These are phyloP conservation scores for Panellus pusillus DNA, from an alignment of 768 basidiomycete species.

Conservation along the genomic window DNA sequence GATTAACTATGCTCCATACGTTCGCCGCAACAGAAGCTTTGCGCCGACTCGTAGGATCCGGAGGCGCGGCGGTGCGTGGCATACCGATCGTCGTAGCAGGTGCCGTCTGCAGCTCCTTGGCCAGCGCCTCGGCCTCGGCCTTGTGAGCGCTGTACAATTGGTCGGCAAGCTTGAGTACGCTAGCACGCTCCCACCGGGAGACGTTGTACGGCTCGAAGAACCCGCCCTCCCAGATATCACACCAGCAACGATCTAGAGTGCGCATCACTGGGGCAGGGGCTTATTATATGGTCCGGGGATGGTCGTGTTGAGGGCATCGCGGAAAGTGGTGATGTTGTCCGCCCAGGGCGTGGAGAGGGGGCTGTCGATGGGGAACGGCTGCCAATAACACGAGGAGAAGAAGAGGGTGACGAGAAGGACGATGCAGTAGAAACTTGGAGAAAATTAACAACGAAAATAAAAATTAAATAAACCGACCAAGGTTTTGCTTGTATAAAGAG, in stretches of 20 bases:
- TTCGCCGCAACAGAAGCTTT: constrained; percentile 1
- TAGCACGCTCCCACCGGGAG: constrained; percentile 70
- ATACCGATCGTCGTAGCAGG: constrained; percentile 10
- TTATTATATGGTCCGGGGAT: constrained; percentile 40
- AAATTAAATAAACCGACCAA: constrained; percentile 52
- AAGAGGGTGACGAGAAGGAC: constrained; percentile 80
- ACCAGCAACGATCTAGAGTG: constrained; percentile 83
- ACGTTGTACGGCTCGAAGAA: constrained; percentile 80
- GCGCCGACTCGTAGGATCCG: not conserved
- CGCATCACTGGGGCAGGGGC: constrained; percentile 59
- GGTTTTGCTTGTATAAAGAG: constrained; percentile 80
- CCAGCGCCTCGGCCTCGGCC: constrained; percentile 16
- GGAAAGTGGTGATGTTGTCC: constrained; percentile 70
- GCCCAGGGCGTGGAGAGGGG: constrained; percentile 67
- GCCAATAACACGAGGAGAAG: constrained; percentile 88
- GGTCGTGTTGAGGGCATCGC: constrained; percentile 58
- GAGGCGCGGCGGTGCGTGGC: constrained; percentile 15
- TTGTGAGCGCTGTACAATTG: constrained; percentile 39
- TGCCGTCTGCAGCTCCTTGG: constrained; percentile 6
- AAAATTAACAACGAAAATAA: not conserved
- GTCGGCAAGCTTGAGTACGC: constrained; percentile 49
- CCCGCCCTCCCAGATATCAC: constrained; percentile 63
- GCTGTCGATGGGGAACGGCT: constrained; percentile 68
- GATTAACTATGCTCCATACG: constrained; percentile 11
- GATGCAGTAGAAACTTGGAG: constrained; percentile 79